Base-by-base conservation (phyloP, 352 stramenopile genomes). In the Globisporangium irregulare region DNA sequence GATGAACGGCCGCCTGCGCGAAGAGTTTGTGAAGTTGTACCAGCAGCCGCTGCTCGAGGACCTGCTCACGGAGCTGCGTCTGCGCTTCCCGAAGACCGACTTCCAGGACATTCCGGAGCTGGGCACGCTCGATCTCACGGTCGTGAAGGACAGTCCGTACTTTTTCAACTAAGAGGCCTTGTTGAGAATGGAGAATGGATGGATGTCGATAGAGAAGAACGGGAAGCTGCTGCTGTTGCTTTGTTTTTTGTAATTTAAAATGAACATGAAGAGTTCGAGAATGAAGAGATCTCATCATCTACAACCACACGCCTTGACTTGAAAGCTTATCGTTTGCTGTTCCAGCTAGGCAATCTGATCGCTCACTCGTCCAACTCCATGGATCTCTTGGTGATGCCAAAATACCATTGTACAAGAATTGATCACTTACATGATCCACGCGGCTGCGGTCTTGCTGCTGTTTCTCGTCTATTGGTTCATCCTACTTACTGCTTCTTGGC, bases 221-320 rank as follows among this genome's bases (percentile, higher is more conserved):
- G 18, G 43, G 7, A 51, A n/a, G 43, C 43, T 51, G 43, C 18
- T 51, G 18, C 10, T 50, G 41, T 50, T 46, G 12, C 15, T 20
- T 50, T 50, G 41, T 51, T 51, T 51, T 51, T 24, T 51, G 43
- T 51, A 51, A 51, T 51, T 51, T 51, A 51, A 51, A 51, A 51
- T 51, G 43, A 51, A 24, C 43, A 51, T 51, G 18, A 24, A 51
- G 18, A 51, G 43, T 51, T 12, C 8, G 43, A 51, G 43, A 51
- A 2, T 51, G 7, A 51, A 51, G 43, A 51, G 43, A 51, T 24
- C 7, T 51, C 43, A 12, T 51, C 18, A 51, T 51, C 41, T 10
- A 22, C 41, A 50, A 10, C 41, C 43, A 46, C 38, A 46, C 38
- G 38, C 38, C 12, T 46, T 14, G 34, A 41, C 34, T 41, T 41